These are phyloP conservation scores for barley (Hordeum vulgare) DNA, from an alignment of 176 grass and related monocot species.

Conservation along the genomic window DNA sequence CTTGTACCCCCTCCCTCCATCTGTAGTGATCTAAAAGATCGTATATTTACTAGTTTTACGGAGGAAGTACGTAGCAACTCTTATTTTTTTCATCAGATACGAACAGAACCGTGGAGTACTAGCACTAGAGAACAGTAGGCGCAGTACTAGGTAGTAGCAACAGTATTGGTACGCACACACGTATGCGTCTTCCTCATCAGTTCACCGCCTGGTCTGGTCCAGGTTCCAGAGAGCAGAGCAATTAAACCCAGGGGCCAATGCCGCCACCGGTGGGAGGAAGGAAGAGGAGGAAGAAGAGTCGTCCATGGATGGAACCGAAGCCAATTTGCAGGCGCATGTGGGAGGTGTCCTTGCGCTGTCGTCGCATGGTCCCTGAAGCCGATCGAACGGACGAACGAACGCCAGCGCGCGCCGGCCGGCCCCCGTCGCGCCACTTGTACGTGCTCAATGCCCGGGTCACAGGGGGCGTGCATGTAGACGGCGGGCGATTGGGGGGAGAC, in stretches of 20 bases:
- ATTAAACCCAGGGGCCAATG: not conserved
- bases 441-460: constrained; percentile 11
- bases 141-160: not conserved
- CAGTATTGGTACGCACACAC: not conserved
- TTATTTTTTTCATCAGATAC: too few relatives aligned
- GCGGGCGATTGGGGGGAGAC: not conserved
- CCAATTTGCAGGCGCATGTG: not conserved
- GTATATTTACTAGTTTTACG: too few relatives aligned
- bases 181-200: not conserved
- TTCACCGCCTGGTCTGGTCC: too few relatives aligned
- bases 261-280: not conserved
- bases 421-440: not conserved
- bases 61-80: too few relatives aligned
- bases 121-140: not conserved
- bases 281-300: not conserved
- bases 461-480: not conserved
- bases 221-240: not conserved
- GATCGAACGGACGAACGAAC: not conserved
- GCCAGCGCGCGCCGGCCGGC: too few relatives aligned
- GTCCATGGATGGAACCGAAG: not conserved
- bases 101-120: too few relatives aligned
- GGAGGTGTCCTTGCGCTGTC: not conserved
- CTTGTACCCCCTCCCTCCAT: too few relatives aligned
- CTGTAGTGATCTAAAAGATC: too few relatives aligned
- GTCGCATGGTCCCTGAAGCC: not conserved